phyloP scores from a whole-genome alignment of 176 grass and related monocot genomes.

The Hyparrhenia diplandra region DNA sequence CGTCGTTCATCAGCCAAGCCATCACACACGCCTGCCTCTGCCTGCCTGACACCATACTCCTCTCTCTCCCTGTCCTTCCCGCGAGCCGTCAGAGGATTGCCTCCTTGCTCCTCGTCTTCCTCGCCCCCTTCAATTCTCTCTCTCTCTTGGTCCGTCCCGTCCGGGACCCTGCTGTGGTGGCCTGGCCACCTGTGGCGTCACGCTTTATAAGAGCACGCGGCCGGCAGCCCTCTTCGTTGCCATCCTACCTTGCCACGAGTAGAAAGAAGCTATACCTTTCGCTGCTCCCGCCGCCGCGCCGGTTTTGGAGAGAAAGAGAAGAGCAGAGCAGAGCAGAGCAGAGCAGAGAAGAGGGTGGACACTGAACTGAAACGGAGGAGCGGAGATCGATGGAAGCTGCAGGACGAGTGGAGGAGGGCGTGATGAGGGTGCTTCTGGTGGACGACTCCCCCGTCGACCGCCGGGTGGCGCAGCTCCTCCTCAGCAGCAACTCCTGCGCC shows the following conservation, averaged over 20 bases:
- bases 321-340: background rate
- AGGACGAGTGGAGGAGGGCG: slow-evolving; percentile 22
- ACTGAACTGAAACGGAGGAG: too few relatives aligned
- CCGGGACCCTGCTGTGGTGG: too few relatives aligned
- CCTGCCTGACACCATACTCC: too few relatives aligned
- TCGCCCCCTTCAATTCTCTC: too few relatives aligned
- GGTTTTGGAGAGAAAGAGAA: background rate
- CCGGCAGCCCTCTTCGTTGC: background rate
- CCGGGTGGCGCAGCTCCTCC: slow-evolving; percentile 63
- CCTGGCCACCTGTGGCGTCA: background rate
- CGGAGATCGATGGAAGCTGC: slow-evolving; percentile 5
- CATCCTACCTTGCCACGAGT: background rate
- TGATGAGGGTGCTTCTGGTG: slow-evolving; percentile 78
- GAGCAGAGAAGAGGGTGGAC: too few relatives aligned
- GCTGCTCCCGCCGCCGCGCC: background rate
- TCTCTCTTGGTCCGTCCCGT: too few relatives aligned
- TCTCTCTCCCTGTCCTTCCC: too few relatives aligned
- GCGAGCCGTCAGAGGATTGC: too few relatives aligned
- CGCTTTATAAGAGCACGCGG: slow-evolving; percentile 20
- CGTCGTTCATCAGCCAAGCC: too few relatives aligned
- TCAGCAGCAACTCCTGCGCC: slow-evolving; percentile 56
- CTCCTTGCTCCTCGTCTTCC: too few relatives aligned
- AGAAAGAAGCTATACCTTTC: background rate
- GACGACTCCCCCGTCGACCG: slow-evolving; percentile 88
- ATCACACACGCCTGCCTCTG: too few relatives aligned